A percentile compares a stretch with the other conserved stretches of the same genome.
Conservation (phyloP, 2,329 filamentous ascomycete genomes). For the Colletotrichum sp. region DNA sequence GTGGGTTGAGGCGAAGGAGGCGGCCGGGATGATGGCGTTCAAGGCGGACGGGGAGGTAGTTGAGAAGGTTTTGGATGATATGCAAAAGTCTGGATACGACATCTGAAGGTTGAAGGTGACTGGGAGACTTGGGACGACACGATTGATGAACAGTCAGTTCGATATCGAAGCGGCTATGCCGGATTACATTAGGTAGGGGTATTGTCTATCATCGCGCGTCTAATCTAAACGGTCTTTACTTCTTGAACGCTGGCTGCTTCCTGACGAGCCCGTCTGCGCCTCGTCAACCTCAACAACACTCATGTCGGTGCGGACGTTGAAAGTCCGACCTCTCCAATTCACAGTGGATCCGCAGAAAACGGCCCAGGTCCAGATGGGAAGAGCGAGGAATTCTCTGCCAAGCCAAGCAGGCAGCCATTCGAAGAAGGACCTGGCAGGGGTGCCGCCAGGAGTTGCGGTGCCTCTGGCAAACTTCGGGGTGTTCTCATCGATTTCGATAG, state of each 20-base stretch:
- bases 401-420: constrained; percentile 87
- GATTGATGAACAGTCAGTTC: not conserved
- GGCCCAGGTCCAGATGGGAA: constrained; percentile 91
- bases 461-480: constrained; percentile 77
- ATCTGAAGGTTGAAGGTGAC: not conserved
- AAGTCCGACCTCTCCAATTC: constrained; percentile 83
- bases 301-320: constrained; percentile 84
- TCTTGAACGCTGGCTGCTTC: not conserved
- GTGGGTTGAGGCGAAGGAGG: constrained; percentile 26
- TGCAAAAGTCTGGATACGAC: not conserved
- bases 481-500: constrained; percentile 72
- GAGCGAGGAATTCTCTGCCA: constrained; percentile 79
- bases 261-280: not conserved
- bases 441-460: constrained; percentile 37
- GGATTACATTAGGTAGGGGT: not conserved
- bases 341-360: constrained; percentile 89
- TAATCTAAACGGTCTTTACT: constrained; percentile 20
- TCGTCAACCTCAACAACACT: constrained; percentile 63
- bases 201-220: not conserved
- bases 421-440: constrained; percentile 60
- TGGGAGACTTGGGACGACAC: not conserved
- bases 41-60: not conserved
- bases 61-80: not conserved
- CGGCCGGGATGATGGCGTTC: constrained; percentile 23
- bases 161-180: not conserved